Conservation (phyloP, 2,329 filamentous ascomycete genomes). For the Penicillium sp. region DNA sequence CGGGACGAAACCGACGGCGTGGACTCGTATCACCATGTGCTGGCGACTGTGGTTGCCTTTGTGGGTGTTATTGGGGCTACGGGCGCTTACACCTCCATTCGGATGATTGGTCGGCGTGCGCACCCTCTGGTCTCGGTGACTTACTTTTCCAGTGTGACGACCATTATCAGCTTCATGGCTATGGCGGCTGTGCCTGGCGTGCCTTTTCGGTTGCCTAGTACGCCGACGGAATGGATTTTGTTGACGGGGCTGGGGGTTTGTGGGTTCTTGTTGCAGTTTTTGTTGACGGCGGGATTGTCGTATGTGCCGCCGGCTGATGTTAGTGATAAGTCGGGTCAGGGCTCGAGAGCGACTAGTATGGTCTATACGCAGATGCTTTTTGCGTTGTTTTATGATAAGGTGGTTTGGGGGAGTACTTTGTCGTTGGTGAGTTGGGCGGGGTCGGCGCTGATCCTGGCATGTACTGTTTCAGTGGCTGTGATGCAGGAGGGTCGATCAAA, state of each 20-base stretch:
- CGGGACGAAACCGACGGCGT: slow-evolving; percentile 21
- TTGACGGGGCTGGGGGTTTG: slow-evolving; percentile 64
- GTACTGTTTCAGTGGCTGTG: slow-evolving; percentile 61
- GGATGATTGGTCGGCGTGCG: slow-evolving; percentile 72
- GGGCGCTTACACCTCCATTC: slow-evolving; percentile 69
- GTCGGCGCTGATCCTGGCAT: slow-evolving; percentile 60
- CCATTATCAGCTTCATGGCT: slow-evolving; percentile 59
- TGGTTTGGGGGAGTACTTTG: slow-evolving; percentile 59
- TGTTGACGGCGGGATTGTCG: slow-evolving; percentile 72
- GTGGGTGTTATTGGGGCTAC: slow-evolving; percentile 73
- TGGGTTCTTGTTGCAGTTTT: slow-evolving; percentile 80
- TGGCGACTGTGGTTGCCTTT: slow-evolving; percentile 67
- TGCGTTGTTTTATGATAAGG: slow-evolving; percentile 59
- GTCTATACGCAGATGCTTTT: slow-evolving; percentile 68
- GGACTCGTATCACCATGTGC: slow-evolving; percentile 61
- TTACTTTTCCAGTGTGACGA: slow-evolving; percentile 71
- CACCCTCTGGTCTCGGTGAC: slow-evolving; percentile 82
- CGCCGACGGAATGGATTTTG: slow-evolving; percentile 59
- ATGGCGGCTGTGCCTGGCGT: slow-evolving; percentile 55
- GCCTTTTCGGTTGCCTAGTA: slow-evolving; percentile 54
- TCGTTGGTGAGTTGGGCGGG: slow-evolving; percentile 56
- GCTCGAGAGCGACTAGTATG: slow-evolving; percentile 59
- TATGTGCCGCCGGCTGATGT: slow-evolving; percentile 57
- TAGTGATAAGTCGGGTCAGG: slow-evolving; percentile 13
- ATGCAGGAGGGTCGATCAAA: slow-evolving; percentile 41